These are phyloP conservation scores for Punica granatum DNA, from an alignment of 345 rosid species.

Conservation along the genomic window DNA sequence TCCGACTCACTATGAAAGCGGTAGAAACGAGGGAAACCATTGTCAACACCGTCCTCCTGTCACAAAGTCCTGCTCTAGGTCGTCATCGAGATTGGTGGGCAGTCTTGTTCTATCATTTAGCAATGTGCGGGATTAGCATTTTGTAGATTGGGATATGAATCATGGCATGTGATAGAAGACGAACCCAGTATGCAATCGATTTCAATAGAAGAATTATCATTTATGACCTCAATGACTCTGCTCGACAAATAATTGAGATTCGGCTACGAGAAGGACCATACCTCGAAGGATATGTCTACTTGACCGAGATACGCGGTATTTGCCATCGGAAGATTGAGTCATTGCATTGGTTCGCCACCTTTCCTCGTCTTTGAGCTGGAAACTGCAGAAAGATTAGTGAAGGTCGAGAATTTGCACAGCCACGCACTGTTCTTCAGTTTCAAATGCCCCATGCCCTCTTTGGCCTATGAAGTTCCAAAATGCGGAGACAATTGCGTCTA, in stretches of 20 bases:
- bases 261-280: not conserved
- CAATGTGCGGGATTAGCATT: slow-evolving; percentile 2
- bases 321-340: too few species aligned
- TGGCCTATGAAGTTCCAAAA: slow-evolving; percentile 5
- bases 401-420: not conserved
- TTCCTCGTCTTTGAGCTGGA: not conserved
- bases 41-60: not conserved
- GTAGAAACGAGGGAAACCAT: slow-evolving; percentile 1
- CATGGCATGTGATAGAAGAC: slow-evolving; percentile 7
- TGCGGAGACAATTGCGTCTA: slow-evolving; percentile 6
- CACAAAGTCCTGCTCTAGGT: not conserved
- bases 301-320: slow-evolving; percentile 3
- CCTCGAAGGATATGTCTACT: not conserved
- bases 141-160: slow-evolving; percentile 7
- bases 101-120: slow-evolving; percentile 7
- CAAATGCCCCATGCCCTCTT: not conserved
- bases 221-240: slow-evolving; percentile 1
- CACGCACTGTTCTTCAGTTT: slow-evolving; percentile 8
- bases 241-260: not conserved
- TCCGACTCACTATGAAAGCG: not conserved
- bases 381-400: not conserved
- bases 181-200: slow-evolving; percentile 11
- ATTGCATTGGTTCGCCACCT: not conserved
- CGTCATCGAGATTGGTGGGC: slow-evolving; percentile 7
- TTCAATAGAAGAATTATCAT: slow-evolving; percentile 4